phyloP scores from a whole-genome alignment of 1,139 yeast genomes.

The Candida glucosophila region DNA sequence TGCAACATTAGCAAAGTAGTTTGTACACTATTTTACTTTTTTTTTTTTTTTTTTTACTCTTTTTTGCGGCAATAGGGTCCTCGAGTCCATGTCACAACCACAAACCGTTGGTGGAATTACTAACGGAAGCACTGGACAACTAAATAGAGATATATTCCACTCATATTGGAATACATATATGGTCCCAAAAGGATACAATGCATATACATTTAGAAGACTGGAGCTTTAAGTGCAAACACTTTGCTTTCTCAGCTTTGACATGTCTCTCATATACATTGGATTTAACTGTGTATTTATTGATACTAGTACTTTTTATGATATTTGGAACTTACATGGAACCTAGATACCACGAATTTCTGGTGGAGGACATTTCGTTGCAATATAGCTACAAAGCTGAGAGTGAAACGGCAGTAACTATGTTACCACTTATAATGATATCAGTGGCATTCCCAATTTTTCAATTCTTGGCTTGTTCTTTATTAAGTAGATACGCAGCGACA shows the following conservation, averaged over 20 bases:
- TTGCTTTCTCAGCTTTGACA: slow-evolving; percentile 15
- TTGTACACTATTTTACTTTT: no score
- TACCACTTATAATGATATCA: slow-evolving; percentile 18
- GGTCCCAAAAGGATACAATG: no score
- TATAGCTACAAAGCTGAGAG: slow-evolving; percentile 24
- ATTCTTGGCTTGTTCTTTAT: slow-evolving; percentile 15
- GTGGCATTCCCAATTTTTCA: slow-evolving; percentile 26
- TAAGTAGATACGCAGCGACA: slow-evolving; percentile 9
- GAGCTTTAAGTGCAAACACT: no score
- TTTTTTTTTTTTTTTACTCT: no score
- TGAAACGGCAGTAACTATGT: slow-evolving; percentile 23
- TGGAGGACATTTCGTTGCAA: slow-evolving; percentile 21
- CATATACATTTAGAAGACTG: no score
- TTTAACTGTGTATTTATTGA: slow-evolving; percentile 19
- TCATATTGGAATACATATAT: no score
- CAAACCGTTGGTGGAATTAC: no score
- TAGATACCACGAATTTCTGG: slow-evolving; percentile 31
- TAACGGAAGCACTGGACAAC: no score
- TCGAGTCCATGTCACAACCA: no score
- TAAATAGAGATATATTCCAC: no score
- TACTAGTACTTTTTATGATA: slow-evolving; percentile 15
- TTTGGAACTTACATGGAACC: slow-evolving; percentile 30
- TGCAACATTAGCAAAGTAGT: no score
- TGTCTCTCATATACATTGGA: slow-evolving; percentile 27
- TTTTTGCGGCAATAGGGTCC: no score